Conservation (phyloP, 176 grass and related monocot species). For the Alopecurus myosuroides region DNA sequence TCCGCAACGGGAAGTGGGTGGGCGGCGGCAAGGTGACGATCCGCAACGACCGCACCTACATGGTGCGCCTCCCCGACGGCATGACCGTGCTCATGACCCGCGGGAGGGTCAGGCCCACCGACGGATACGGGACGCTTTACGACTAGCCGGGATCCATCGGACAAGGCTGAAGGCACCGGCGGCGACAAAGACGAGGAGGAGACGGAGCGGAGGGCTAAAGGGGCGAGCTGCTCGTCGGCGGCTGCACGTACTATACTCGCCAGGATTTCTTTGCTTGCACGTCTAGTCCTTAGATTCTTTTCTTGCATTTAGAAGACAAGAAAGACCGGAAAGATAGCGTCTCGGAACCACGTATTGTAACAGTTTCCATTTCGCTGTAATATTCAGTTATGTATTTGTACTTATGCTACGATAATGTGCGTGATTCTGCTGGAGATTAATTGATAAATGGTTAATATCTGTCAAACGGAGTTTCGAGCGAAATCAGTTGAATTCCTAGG, state of each 20-base stretch:
- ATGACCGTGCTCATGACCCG: background rate
- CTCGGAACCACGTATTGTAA: background rate
- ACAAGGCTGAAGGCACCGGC: background rate
- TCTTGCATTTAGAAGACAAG: background rate
- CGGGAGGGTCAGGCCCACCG: background rate
- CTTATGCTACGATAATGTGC: background rate
- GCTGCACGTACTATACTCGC: background rate
- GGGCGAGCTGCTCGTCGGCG: background rate
- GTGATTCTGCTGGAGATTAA: background rate
- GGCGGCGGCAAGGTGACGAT: constrained; percentile 13
- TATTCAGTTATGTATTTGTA: background rate
- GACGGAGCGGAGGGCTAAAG: background rate
- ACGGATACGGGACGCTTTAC: background rate
- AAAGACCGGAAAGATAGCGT: background rate
- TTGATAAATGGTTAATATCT: background rate
- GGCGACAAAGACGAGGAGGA: background rate
- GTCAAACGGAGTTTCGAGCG: background rate
- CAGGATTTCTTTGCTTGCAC: background rate
- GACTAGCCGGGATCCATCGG: background rate
- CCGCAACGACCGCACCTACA: constrained; percentile 25
- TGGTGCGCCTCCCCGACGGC: constrained; percentile 6
- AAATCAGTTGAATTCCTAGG: background rate
- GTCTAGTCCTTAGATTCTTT: background rate
- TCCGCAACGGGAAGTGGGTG: constrained; percentile 1
- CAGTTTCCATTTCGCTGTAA: background rate